Evolutionary conservation across 768 basidiomycete species (phyloP), one percentile per base, ranked within the genome.

Genomic region (Lepiota venenata): DNA sequence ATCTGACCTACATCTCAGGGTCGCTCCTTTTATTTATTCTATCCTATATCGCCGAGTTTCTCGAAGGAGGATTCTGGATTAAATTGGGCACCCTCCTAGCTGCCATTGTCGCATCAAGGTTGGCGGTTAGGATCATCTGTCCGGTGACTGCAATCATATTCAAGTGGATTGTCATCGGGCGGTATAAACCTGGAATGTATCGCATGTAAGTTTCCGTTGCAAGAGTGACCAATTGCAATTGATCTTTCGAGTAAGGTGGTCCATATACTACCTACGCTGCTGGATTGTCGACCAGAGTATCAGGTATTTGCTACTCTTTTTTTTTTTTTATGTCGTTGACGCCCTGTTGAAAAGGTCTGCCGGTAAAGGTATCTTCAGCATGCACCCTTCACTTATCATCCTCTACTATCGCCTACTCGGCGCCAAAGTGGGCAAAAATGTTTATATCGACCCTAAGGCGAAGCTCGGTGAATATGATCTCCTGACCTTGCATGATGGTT

Each of bases 161-260:
- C 69, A 77, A 79, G 49, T 79, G 77, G 76, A 32, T 73, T 38
- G 66, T 77, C 46, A 77, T 79, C 42, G 76, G 77, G 1, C 60
- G 62, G 25, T 75, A 77, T 63, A 70, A 63, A 55, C 63, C 69
- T 4, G 74, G 74, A 7, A 64, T 58, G 1, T 70, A 76, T 56
- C 66, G 61, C 52, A 69, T 70, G 72, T 74, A 60, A 55, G 69
- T 58, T 57, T 29, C 41, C 50, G n/a, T 39, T 32, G 27, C 16
- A 42, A 10, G 25, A 47, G 16, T 2, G 12, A 18, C 14, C 32
- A 15, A 11, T 41, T 3, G 27, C 7, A 32, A 22, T 43, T 32
- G 21, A 45, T 46, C 3, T 25, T 32, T 18, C 20, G 29, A 18
- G 9, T 37, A 21, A 72, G 69, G 62, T 77, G 72, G 72, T 71